phyloP scores from a whole-genome alignment of 495 filamentous ascomycete genomes.

The Tuber umbilicatum region DNA sequence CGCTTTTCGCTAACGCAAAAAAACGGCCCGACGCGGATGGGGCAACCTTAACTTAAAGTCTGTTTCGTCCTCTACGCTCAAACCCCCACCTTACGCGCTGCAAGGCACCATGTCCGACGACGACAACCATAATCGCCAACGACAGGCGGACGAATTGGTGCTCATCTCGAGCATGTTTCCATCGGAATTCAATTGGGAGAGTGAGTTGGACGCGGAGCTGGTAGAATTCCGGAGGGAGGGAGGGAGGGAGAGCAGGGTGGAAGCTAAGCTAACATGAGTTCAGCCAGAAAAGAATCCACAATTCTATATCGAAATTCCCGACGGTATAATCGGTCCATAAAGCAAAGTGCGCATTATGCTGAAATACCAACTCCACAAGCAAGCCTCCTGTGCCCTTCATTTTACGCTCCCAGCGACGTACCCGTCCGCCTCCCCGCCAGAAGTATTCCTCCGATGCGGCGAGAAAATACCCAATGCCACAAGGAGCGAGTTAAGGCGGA shows the following conservation, averaged over 20 bases:
- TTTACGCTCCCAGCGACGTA: conserved; percentile 5
- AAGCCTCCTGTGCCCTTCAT: conserved; percentile 6
- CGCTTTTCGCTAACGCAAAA: neutral
- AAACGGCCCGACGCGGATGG: neutral
- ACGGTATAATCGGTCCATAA: neutral
- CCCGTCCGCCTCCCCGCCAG: neutral
- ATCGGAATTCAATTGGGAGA: neutral
- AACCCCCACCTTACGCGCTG: too few species aligned
- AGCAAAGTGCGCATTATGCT: neutral
- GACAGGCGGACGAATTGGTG: neutral
- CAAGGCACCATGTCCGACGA: neutral
- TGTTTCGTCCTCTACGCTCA: neutral
- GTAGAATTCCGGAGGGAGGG: neutral
- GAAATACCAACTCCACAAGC: neutral
- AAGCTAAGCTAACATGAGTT: neutral
- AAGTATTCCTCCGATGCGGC: conserved; percentile 1
- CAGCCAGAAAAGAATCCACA: neutral
- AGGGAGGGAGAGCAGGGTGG: too few species aligned
- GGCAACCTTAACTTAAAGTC: neutral
- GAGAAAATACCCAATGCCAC: neutral
- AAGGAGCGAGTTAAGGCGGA: conserved; percentile 1
- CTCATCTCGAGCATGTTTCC: neutral
- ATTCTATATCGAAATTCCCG: neutral
- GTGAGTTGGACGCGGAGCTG: neutral
- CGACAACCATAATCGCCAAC: neutral